Evolutionary conservation across 2,329 filamentous ascomycete genomes (phyloP).

Genomic region (Nakataea oryzae): DNA sequence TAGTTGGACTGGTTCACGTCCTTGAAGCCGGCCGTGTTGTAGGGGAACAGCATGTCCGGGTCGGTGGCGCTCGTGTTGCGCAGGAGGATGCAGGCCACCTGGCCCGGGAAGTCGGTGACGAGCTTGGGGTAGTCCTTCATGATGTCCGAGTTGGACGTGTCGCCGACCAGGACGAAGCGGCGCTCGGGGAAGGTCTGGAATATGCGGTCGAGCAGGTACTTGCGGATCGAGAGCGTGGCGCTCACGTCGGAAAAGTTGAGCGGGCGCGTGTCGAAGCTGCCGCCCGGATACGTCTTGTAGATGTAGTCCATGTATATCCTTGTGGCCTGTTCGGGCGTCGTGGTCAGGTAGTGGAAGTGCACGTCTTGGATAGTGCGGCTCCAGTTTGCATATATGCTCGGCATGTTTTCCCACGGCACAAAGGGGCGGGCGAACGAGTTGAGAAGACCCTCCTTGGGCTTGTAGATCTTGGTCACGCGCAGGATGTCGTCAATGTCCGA

Average conservation of each 20-base stretch:
- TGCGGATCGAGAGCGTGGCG: slow-evolving; percentile 63
- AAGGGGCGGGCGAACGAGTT: slow-evolving; percentile 69
- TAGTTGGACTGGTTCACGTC: slow-evolving; percentile 54
- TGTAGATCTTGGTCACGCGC: slow-evolving; percentile 71
- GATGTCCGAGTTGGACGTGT: slow-evolving; percentile 67
- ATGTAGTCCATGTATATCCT: slow-evolving; percentile 74
- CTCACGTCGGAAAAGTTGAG: slow-evolving; percentile 68
- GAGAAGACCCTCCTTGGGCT: slow-evolving; percentile 62
- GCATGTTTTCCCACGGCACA: slow-evolving; percentile 69
- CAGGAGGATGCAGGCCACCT: slow-evolving; percentile 69
- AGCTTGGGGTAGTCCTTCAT: slow-evolving; percentile 57
- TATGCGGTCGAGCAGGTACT: slow-evolving; percentile 58
- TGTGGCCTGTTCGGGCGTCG: slow-evolving; percentile 68
- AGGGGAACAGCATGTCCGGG: slow-evolving; percentile 56
- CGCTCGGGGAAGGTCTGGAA: slow-evolving; percentile 66
- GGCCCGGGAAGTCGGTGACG: slow-evolving; percentile 54
- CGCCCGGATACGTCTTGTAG: slow-evolving; percentile 66
- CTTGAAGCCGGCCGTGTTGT: slow-evolving; percentile 64
- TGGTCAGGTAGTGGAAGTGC: slow-evolving; percentile 77
- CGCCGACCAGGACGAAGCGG: slow-evolving; percentile 66
- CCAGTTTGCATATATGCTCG: slow-evolving; percentile 69
- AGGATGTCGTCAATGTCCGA: slow-evolving; percentile 75
- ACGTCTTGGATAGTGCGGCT: slow-evolving; percentile 50
- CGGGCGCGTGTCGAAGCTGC: slow-evolving; percentile 67
- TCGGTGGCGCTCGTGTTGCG: slow-evolving; percentile 67